Evolutionary conservation across 106 monocot genomes (phyloP).

Genomic region (Phalaenopsis aphrodite): DNA sequence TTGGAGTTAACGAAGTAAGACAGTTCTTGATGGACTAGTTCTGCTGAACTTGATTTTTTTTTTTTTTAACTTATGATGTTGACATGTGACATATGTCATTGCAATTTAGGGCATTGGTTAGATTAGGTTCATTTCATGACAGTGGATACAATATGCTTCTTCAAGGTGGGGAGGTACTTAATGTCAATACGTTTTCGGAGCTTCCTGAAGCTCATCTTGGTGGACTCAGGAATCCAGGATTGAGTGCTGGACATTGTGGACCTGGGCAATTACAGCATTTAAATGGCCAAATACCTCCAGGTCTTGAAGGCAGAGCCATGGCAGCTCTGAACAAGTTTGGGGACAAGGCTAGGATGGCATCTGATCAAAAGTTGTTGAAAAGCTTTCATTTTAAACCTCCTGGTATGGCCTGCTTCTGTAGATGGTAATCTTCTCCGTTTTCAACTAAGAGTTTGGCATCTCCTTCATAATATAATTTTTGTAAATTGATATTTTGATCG

Average conservation of each 20-base stretch:
- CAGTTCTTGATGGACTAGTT: background rate
- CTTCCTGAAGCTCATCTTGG: slow-evolving; percentile 4
- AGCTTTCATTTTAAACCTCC: slow-evolving; percentile 9
- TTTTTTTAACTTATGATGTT: background rate
- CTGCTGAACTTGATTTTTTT: slow-evolving; percentile 6
- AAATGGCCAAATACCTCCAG: slow-evolving; percentile 29
- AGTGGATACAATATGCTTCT: slow-evolving; percentile 88
- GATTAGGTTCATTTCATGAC: slow-evolving; percentile 61
- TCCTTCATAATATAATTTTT: background rate
- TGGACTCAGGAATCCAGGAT: slow-evolving; percentile 9
- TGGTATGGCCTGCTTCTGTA: slow-evolving; percentile 26
- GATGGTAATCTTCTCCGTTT: background rate
- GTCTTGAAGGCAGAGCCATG: slow-evolving; percentile 67
- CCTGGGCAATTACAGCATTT: slow-evolving; percentile 12
- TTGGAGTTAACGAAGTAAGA: slow-evolving; percentile 72
- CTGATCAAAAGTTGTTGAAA: slow-evolving; percentile 25
- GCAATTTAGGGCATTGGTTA: slow-evolving; percentile 52
- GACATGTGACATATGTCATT: background rate
- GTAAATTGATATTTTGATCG: slow-evolving; percentile 14
- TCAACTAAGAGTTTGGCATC: background rate
- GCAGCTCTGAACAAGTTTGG: slow-evolving; percentile 70
- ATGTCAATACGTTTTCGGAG: slow-evolving; percentile 10
- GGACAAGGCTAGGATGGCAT: slow-evolving; percentile 55
- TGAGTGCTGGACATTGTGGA: slow-evolving; percentile 14
- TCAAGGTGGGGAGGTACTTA: slow-evolving; percentile 72